These are phyloP conservation scores for Ostreobium quekettii DNA, from an alignment of 139 green algal genomes.

Conservation along the genomic window DNA sequence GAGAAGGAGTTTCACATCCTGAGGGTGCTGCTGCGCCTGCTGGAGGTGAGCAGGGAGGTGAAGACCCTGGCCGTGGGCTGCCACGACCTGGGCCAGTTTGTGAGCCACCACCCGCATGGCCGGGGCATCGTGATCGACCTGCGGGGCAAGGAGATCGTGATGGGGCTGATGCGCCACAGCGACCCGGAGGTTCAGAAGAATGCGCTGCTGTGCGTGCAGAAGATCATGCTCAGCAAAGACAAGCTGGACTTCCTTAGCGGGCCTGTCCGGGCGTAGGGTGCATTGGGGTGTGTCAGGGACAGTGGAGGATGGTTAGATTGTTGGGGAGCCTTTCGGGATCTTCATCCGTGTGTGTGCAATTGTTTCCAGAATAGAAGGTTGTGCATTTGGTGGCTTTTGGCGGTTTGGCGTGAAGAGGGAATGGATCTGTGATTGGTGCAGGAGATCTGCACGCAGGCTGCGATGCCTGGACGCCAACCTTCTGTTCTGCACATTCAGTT, in stretches of 20 bases:
- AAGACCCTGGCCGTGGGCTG: conserved; percentile 81
- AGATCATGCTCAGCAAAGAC: conserved; percentile 81
- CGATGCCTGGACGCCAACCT: too few species aligned
- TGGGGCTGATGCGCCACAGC: conserved; percentile 83
- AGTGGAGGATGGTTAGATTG: too few species aligned
- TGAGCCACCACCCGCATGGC: conserved; percentile 64
- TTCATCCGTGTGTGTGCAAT: too few species aligned
- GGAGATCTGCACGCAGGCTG: too few species aligned
- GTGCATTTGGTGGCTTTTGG: too few species aligned
- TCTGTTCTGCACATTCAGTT: too few species aligned
- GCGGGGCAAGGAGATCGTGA: conserved; percentile 84
- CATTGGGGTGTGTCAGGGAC: too few species aligned
- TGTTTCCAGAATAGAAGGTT: too few species aligned
- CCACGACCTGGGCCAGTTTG: conserved; percentile 86
- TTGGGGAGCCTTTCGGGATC: too few species aligned
- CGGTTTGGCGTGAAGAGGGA: too few species aligned
- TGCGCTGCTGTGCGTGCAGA: conserved; percentile 86
- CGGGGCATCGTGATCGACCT: conserved; percentile 71
- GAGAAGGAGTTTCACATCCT: conserved; percentile 91
- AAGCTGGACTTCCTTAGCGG: conserved; percentile 54
- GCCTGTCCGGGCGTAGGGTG: not conserved
- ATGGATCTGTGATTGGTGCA: too few species aligned
- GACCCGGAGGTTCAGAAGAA: conserved; percentile 89
- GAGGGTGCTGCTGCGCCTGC: conserved; percentile 75
- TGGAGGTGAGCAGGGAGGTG: conserved; percentile 67